Base-by-base conservation (phyloP, 371 early-diverging fungal genomes). In the Chytridium lagenaria region DNA sequence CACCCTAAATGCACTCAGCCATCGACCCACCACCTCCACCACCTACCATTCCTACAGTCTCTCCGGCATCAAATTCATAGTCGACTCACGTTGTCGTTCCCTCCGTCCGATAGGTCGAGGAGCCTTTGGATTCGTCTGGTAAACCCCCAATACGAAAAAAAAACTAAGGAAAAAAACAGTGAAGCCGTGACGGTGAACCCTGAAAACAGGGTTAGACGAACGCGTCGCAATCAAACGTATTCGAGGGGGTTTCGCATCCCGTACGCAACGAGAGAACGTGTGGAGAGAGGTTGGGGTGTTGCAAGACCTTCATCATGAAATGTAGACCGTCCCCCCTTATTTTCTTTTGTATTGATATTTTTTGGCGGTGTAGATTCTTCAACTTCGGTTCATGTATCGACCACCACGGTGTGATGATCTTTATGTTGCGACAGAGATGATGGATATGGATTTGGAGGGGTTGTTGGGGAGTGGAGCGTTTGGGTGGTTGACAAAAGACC, bases 181-280 rank as follows among this genome's bases (percentile, higher is more conserved):
- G 10, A 10, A 26, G 55, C 55, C 30, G 55, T 16, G 55, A 28
- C 26, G 10, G 10, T 28, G 7, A 61, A 61, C 37, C 36, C 34
- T 3, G 34, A 31, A n/a, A 37, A 61, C 61, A 23, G 61, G 61
- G 10, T 3, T 33, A 61, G 3, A 33, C 34, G 61, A 61, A 37
- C 7, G 36, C 1, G 71, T 71, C 34, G 71, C 73, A 5, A 67
- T 68, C 33, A 68, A 68, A 36, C 67, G 26, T 0, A 63, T 39
- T 36, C 57, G 57, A 36, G 40, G 22, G 28, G 68, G 57, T 26
- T 38, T 68, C 16, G 30, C 38, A 3, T 16, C 50, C 2, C 40
- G 61, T 19, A 52, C 30, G 5, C 5, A 10, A 5, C 3, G 61
- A 31, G 61, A 61, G 12, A 61, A 31, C 36, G 36, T 61, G 3